Evolutionary conservation across 495 filamentous ascomycete genomes (phyloP), one percentile per base, ranked within the genome.

Genomic region (Aspergillus mulundensis): DNA sequence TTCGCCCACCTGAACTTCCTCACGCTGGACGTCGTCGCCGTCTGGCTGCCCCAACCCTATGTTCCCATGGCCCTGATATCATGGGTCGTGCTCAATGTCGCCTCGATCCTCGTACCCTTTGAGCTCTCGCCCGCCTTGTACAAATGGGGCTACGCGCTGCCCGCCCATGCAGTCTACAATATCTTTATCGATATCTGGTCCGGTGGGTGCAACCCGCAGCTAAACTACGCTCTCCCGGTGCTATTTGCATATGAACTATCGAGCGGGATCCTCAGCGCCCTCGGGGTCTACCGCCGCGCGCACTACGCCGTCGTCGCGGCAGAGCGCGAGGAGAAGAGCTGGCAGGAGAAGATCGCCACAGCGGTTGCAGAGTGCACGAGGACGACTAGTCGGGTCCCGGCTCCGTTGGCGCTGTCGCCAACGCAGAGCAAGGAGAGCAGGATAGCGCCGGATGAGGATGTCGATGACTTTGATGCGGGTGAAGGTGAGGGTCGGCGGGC

Each of bases 1-100:
- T 79, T 78, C 38, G 72, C 69, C 1, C 77, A 82, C 57, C 43
- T 72, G 21, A 80, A 81, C 58, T 83, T 80, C 58, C 64, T 78
- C 28, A 58, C 63, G 10, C 66, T 83, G 0, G 79, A 83, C 44
- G 62, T 74, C 10, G 69, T 80, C 48, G 75, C 74, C 1, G 63
- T 75, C 42, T 78, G 72, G 72, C 18, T 79, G 1, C 70, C 77
- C 1, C 58, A 60, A 18, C 65, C 64, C 0, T 77, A 62, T 52
- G 61, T 81, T 0, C 76, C 80, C 7, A 74, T 80, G 70, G 62
- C 66, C 0, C 56, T 82, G 14, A 70, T 83, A 12, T 59, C 70
- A 1, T 82, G 79, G 79, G 60, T 81, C 15, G 60, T 81, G 6
- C 18, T 69, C 16, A 82, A 81, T 51, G 66, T 81, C 19, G 68